These are phyloP conservation scores for Kazachstania sp. DNA, from an alignment of 1,139 yeast species.

Conservation along the genomic window DNA sequence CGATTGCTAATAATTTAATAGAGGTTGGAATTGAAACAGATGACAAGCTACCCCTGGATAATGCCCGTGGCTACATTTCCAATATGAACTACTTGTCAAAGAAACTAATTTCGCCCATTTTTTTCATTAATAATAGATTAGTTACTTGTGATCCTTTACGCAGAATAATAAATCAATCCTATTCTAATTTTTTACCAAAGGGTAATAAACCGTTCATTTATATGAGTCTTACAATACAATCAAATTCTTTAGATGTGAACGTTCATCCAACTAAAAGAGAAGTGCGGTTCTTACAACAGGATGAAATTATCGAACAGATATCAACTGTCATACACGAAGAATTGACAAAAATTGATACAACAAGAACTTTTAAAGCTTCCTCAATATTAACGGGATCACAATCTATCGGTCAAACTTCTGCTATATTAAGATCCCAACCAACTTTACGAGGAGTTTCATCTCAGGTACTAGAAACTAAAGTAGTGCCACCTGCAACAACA, in stretches of 20 bases:
- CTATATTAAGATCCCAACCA: constrained; percentile 5
- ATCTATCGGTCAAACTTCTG: constrained; percentile 3
- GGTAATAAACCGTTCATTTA: constrained; percentile 77
- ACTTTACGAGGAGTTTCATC: background rate
- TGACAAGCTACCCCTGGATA: constrained; percentile 32
- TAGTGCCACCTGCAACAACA: constrained; percentile 12
- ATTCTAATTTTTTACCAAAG: constrained; percentile 63
- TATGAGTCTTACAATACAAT: constrained; percentile 53
- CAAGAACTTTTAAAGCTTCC: constrained; percentile 65
- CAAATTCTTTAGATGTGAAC: constrained; percentile 78
- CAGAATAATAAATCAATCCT: constrained; percentile 59
- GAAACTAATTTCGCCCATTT: constrained; percentile 51
- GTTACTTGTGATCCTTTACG: constrained; percentile 76
- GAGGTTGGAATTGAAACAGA: constrained; percentile 34
- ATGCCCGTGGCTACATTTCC: constrained; percentile 54
- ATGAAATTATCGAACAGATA: constrained; percentile 66
- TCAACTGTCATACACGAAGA: constrained; percentile 42
- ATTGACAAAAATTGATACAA: constrained; percentile 54
- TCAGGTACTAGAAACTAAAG: background rate
- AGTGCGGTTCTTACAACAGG: constrained; percentile 78
- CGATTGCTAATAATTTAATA: constrained; percentile 58
- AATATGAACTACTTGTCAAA: constrained; percentile 66
- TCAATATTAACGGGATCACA: constrained; percentile 26
- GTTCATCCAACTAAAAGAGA: constrained; percentile 95
- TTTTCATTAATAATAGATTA: constrained; percentile 77